Evolutionary conservation across 139 green algal species (phyloP).

Genomic region (Asterochloris sp.): DNA sequence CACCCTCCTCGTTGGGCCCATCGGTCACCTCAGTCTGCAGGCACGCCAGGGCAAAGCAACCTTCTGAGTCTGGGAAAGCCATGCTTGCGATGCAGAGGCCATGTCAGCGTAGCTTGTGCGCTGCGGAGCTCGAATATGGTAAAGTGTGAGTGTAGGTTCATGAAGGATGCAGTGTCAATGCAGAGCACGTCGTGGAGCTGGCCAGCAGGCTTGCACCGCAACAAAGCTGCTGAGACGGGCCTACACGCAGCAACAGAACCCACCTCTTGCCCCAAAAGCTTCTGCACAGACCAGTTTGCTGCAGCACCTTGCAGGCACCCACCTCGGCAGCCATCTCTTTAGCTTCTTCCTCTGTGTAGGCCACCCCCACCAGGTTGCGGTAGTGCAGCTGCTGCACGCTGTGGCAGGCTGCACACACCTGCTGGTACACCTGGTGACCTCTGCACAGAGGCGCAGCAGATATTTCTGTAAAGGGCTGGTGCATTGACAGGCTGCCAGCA

Average conservation of each 20-base stretch:
- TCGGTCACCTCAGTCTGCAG: constrained; percentile 60
- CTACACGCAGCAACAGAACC: not conserved
- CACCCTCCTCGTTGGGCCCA: constrained; percentile 97
- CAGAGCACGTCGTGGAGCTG: not conserved
- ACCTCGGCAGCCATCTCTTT: constrained; percentile 89
- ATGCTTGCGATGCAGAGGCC: not conserved
- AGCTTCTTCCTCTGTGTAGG: constrained; percentile 97
- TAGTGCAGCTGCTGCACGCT: constrained; percentile 90
- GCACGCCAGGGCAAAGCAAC: not conserved
- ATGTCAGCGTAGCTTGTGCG: not conserved
- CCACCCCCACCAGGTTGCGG: constrained; percentile 93
- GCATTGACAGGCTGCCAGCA: no score
- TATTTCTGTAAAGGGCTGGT: no score
- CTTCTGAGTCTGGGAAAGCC: not conserved
- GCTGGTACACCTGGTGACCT: constrained; percentile 85
- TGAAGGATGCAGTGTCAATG: no score
- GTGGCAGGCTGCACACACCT: constrained; percentile 97
- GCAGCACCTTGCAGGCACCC: no score
- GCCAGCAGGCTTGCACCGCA: not conserved
- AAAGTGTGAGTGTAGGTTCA: no score
- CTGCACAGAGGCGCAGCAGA: constrained; percentile 74
- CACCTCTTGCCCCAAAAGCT: constrained; percentile 28
- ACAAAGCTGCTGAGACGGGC: not conserved
- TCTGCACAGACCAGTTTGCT: constrained; percentile 18
- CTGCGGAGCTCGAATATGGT: no score